These are phyloP conservation scores for Trypanosoma theileri DNA, from an alignment of 208 protist species.

Conservation along the genomic window DNA sequence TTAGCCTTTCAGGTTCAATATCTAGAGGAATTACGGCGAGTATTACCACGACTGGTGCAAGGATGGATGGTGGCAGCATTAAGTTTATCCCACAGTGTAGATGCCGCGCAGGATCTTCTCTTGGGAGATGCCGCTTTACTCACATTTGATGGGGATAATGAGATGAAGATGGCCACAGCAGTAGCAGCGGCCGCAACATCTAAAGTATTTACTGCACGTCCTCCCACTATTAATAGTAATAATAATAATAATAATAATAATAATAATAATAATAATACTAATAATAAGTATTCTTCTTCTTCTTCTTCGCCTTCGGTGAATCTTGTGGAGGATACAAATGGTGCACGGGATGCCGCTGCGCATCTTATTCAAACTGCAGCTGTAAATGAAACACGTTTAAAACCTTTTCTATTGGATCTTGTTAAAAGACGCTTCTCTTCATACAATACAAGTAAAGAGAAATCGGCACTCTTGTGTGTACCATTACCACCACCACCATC, in stretches of 20 bases:
- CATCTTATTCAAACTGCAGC: conserved; percentile 10
- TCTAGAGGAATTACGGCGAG: conserved; percentile 56
- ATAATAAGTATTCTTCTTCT: no score
- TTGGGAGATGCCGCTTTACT: conserved; percentile 7
- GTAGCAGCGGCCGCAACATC: not conserved
- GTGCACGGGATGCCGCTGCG: conserved; percentile 11
- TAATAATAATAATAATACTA: no score
- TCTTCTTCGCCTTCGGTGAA: no score
- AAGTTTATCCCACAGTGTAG: conserved; percentile 40
- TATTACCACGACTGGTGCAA: conserved; percentile 60
- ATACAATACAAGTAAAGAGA: not conserved
- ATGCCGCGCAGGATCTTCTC: conserved; percentile 33
- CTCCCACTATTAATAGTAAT: not conserved
- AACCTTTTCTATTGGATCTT: conserved; percentile 23
- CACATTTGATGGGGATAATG: not conserved
- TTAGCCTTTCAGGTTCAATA: conserved; percentile 69
- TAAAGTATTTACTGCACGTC: no score
- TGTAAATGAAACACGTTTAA: conserved; percentile 25
- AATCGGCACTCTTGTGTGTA: conserved; percentile 21
- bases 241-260: not conserved
- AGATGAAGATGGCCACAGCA: not conserved
- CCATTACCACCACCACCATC: conserved; percentile 24
- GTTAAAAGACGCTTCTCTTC: conserved; percentile 8
- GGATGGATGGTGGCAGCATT: conserved; percentile 66
- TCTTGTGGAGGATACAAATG: conserved; percentile 3